These are phyloP conservation scores for Aspergillus texensis DNA, from an alignment of 2,329 filamentous ascomycete genomes.

Conservation along the genomic window DNA sequence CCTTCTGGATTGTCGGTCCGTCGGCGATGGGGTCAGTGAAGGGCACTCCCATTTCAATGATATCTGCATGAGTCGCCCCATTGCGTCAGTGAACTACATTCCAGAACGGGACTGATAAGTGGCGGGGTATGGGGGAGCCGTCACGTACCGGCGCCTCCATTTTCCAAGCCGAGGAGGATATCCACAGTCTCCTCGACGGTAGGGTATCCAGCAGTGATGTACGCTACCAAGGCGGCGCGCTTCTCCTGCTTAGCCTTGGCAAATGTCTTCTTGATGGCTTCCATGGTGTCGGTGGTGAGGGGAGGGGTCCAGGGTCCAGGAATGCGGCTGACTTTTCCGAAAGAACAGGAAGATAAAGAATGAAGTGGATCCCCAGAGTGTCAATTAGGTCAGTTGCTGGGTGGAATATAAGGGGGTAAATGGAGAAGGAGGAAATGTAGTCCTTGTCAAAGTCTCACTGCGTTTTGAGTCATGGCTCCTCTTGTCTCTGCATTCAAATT, in stretches of 20 bases:
- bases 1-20: conserved; percentile 92
- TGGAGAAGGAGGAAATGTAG: conserved; percentile 8
- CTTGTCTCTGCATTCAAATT: neutral
- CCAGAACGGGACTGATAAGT: neutral
- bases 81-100: conserved; percentile 1
- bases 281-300: conserved; percentile 41
- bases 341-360: too few relatives aligned
- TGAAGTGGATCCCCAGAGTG: neutral
- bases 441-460: neutral
- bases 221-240: conserved; percentile 85
- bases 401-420: neutral
- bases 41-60: conserved; percentile 93
- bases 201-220: conserved; percentile 94
- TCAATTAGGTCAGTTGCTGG: neutral
- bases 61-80: conserved; percentile 59
- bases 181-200: conserved; percentile 78
- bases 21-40: conserved; percentile 99
- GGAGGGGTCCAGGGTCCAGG: conserved; percentile 12
- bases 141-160: conserved; percentile 78
- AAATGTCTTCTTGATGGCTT: conserved; percentile 59
- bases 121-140: neutral
- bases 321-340: neutral
- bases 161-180: conserved; percentile 86
- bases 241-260: conserved; percentile 59
- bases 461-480: neutral